phyloP scores from a whole-genome alignment of 2,329 filamentous ascomycete genomes.

The Zymoseptoria brevis region DNA sequence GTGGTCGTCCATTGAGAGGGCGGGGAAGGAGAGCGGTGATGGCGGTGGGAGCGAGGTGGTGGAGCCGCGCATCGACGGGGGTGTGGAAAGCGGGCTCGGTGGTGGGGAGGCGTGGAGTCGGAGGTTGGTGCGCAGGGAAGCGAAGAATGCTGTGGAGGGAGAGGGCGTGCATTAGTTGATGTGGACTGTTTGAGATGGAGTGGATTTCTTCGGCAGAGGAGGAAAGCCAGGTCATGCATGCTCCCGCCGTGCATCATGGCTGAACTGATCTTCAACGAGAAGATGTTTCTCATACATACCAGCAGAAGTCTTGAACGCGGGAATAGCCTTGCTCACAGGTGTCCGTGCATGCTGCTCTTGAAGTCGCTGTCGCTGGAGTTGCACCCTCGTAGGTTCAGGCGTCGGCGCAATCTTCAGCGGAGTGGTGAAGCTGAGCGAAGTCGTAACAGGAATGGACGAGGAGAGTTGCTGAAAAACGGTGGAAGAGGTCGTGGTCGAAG shows the following conservation, averaged over 20 bases:
- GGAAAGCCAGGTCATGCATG: neutral
- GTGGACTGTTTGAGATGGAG: neutral
- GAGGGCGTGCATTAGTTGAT: neutral
- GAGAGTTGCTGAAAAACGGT: conserved; percentile 2
- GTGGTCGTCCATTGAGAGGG: conserved; percentile 20
- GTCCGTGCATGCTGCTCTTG: conserved; percentile 20
- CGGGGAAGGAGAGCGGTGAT: conserved; percentile 33
- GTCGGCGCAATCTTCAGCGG: conserved; percentile 15
- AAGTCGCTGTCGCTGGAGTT: conserved; percentile 25
- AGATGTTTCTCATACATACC: conserved; percentile 21
- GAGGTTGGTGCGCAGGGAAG: conserved; percentile 72
- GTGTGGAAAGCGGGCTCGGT: conserved; percentile 56
- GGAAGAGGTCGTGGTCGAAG: conserved; percentile 8
- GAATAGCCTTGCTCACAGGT: conserved; percentile 23
- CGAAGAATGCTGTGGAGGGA: conserved; percentile 61
- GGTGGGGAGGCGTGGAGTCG: conserved; percentile 53
- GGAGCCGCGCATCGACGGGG: conserved; percentile 46
- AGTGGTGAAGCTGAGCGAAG: conserved; percentile 8
- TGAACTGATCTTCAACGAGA: neutral
- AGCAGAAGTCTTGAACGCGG: conserved; percentile 30
- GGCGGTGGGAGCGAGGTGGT: conserved; percentile 46
- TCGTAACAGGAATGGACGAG: conserved; percentile 5
- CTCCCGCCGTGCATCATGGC: neutral
- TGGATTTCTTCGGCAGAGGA: neutral
- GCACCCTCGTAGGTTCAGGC: conserved; percentile 24